phyloP scores from a whole-genome alignment of 805 yeast genomes.

The Saccharomycopsis fibuligera region DNA sequence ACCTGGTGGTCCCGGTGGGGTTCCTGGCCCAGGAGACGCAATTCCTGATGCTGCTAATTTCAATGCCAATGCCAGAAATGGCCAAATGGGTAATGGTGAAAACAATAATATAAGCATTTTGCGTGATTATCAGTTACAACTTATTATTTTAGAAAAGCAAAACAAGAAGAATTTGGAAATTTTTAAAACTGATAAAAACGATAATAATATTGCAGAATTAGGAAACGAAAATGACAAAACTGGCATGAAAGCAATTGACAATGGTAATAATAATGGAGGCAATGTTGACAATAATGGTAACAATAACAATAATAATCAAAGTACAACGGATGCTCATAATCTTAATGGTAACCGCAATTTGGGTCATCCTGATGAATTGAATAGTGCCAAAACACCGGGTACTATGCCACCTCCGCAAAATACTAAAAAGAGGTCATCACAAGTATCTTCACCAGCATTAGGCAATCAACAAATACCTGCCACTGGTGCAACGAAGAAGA shows the following conservation, averaged over 20 bases:
- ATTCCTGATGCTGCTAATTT: not conserved
- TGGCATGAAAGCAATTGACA: not conserved
- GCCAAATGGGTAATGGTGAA: not conserved
- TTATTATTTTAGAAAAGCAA: constrained; percentile 68
- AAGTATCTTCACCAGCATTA: constrained; percentile 20
- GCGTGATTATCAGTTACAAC: constrained; percentile 77
- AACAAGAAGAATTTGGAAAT: constrained; percentile 60
- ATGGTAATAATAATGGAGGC: constrained; percentile 16
- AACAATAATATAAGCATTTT: constrained; percentile 44
- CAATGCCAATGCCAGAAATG: not conserved
- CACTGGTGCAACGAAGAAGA: constrained; percentile 23
- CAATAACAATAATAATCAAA: constrained; percentile 19
- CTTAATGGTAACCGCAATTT: constrained; percentile 19
- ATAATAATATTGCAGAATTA: constrained; percentile 13
- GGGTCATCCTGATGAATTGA: constrained; percentile 15
- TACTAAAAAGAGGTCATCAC: constrained; percentile 6
- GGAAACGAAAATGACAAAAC: not conserved
- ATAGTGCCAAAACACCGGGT: constrained; percentile 3
- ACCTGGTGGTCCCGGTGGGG: too few species aligned
- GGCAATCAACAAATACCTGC: constrained; percentile 23
- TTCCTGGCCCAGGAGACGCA: too few species aligned
- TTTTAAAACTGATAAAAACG: constrained; percentile 37
- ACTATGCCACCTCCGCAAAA: constrained; percentile 27
- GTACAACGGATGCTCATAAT: constrained; percentile 18
- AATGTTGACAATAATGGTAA: constrained; percentile 13